These are phyloP conservation scores for Epichloe sibirici DNA, from an alignment of 2,329 filamentous ascomycete genomes.

Conservation along the genomic window DNA sequence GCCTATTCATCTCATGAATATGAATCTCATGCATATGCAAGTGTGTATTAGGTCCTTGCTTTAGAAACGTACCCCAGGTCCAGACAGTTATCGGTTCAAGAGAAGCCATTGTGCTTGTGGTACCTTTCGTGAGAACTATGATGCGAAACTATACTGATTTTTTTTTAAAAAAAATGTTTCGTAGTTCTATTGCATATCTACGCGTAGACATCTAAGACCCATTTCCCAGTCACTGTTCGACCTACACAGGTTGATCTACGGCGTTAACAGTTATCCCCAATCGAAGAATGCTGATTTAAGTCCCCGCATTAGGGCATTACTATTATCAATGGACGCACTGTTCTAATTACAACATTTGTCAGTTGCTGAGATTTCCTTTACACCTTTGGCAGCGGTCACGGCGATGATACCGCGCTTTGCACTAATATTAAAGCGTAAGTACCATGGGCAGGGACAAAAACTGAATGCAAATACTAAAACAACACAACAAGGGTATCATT, in stretches of 20 bases:
- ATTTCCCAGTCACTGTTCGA: neutral
- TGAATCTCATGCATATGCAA: neutral
- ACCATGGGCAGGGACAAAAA: neutral
- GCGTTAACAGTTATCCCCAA: no score
- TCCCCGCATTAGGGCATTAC: neutral
- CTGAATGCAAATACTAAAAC: neutral
- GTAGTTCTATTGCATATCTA: no score
- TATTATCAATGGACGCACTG: neutral
- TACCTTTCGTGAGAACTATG: no score
- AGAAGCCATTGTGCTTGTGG: slow-evolving; percentile 3
- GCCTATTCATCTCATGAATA: slow-evolving; percentile 4
- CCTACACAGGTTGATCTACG: no score
- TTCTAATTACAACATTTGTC: neutral
- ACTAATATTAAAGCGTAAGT: neutral
- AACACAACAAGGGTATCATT: neutral
- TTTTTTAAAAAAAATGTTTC: no score
- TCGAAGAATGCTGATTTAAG: neutral
- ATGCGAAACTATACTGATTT: no score
- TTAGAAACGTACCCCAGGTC: slow-evolving; percentile 5
- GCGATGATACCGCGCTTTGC: no score
- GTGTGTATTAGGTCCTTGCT: neutral
- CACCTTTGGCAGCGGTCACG: no score
- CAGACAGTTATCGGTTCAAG: slow-evolving; percentile 12
- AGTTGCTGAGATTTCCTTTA: no score
- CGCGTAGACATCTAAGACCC: no score